Conservation (phyloP, 768 basidiomycete species). For the Pleurotus djamor region DNA sequence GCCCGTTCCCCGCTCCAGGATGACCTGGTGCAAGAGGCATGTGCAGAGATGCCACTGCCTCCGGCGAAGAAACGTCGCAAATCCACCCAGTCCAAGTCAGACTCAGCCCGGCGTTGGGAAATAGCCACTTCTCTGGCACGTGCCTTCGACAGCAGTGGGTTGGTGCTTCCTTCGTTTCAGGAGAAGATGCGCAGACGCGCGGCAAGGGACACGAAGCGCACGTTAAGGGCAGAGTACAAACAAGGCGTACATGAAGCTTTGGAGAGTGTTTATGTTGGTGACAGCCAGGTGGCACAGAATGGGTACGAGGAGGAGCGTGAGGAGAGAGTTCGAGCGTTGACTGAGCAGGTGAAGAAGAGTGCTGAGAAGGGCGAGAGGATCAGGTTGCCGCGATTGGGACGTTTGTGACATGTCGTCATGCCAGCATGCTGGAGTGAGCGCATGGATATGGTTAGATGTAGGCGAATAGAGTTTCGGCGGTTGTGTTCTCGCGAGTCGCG, state of each 20-base stretch:
- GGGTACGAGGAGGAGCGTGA: conserved; percentile 8
- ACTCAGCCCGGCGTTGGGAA: neutral
- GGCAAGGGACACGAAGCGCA: neutral
- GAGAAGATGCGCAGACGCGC: neutral
- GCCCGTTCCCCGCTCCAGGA: no score
- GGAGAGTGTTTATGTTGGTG: conserved; percentile 11
- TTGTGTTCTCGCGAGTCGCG: neutral
- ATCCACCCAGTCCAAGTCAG: no score
- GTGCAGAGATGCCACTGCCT: no score
- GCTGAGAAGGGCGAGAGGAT: neutral
- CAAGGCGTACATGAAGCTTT: neutral
- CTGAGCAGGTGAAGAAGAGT: neutral
- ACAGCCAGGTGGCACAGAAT: conserved; percentile 26
- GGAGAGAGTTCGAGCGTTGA: neutral
- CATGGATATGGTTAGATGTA: neutral
- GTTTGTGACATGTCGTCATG: neutral
- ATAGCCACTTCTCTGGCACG: neutral
- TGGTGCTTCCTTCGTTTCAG: neutral
- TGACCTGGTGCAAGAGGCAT: no score
- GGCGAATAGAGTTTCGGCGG: neutral
- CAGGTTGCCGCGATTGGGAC: neutral
- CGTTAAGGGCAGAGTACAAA: neutral
- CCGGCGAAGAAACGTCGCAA: no score
- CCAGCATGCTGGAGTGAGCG: no score
- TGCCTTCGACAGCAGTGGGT: neutral